Evolutionary conservation across 2,329 filamentous ascomycete genomes (phyloP), one percentile per base, ranked within the genome.

Genomic region (Paraconiothyrium brasiliense): DNA sequence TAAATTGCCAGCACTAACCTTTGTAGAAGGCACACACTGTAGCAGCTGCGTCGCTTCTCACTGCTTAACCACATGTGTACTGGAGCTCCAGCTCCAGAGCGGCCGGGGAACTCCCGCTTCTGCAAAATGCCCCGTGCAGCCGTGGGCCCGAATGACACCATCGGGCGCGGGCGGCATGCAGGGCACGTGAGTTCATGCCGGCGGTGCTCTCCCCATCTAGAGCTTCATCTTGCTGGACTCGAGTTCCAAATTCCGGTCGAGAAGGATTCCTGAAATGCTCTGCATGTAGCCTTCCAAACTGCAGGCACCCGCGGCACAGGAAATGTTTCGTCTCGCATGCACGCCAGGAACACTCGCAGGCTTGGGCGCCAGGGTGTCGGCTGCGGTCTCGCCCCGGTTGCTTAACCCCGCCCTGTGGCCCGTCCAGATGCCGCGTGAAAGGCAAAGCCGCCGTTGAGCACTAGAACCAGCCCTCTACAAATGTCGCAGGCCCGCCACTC

Each of bases 311-410:
- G 52, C 39, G 16, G 52, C 20, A 39, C 52, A 55, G 52, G 35
- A 46, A n/a, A 34, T 22, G 52, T 55, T 55, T 55, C 52, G 37
- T 67, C 67, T 69, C 65, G 66, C 60, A 61, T 70, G 69, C 69
- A 71, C 65, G 60, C 57, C 64, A 63, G 61, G 55, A 59, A 64
- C 62, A 63, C 60, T 63, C 58, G 67, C 64, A 66, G 59, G 27
- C 52, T 22, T 32, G 30, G 43, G 39, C 52, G 41, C 34, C 39
- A 37, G 43, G 35, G 24, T 16, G 24, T 58, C 56, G 56, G 56
- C 44, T 51, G 24, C 16, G 22, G 47, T 35, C 27, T 24, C 39
- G 54, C 46, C 59, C 60, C 59, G 61, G 43, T 22, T 32, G 48
- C 47, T 56, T 54, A 52, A 50, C 63, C 59, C 64, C 62, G 57